Evolutionary conservation across 2,329 filamentous ascomycete species (phyloP).

Genomic region (Ceratocystis eucalypticola): DNA sequence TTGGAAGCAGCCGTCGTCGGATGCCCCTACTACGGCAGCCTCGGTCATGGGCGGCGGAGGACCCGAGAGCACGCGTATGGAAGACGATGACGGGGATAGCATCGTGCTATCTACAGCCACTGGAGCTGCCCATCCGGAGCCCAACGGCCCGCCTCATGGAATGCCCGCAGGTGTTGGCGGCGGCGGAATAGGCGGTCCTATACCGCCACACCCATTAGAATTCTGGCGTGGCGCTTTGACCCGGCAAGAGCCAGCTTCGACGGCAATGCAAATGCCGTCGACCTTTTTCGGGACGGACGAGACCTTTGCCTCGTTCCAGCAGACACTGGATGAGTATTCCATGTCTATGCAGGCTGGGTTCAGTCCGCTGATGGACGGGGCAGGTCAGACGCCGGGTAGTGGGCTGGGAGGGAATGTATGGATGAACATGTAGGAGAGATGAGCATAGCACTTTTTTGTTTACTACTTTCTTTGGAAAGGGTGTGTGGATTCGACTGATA

Average conservation of each 20-base stretch:
- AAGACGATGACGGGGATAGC: constrained; percentile 13
- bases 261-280: constrained; percentile 24
- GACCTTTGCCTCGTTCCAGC: constrained; percentile 29
- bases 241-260: constrained; percentile 21
- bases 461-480: background rate
- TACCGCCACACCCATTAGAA: constrained; percentile 15
- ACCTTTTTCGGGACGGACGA: constrained; percentile 29
- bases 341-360: constrained; percentile 14
- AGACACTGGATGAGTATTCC: constrained; percentile 29
- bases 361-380: constrained; percentile 7
- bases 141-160: background rate
- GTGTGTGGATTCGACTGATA: too few species aligned
- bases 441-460: background rate
- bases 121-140: background rate
- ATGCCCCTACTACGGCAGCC: background rate
- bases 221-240: constrained; percentile 19
- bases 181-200: background rate
- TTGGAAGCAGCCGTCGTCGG: constrained; percentile 25
- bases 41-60: background rate
- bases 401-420: constrained; percentile 12
- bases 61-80: constrained; percentile 17
- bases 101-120: constrained; percentile 14
- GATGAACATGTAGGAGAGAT: constrained; percentile 15
- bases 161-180: background rate
- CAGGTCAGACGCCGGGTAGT: background rate